A percentile compares a stretch with the other conserved stretches of the same genome.
Evolutionary conservation across 1,284 basidiomycete species (phyloP).

Genomic region (Microbotryomycetes sp.): DNA sequence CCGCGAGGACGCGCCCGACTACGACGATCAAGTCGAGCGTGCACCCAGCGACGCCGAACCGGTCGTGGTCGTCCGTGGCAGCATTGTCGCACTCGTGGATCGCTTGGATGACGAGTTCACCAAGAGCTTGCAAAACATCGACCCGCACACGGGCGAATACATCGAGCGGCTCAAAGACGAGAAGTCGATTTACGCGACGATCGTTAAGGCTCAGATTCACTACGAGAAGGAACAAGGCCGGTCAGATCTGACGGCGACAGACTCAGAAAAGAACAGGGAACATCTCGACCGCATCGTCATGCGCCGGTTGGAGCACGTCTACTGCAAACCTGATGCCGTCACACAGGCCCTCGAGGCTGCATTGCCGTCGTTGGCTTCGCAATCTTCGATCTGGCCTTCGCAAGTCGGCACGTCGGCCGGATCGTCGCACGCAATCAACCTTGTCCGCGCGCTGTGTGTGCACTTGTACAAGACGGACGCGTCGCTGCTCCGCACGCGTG

Average conservation of each 20-base stretch:
- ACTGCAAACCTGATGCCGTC: slow-evolving; percentile 95
- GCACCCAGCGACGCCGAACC: slow-evolving; percentile 61
- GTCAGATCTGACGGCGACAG: not conserved
- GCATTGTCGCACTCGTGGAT: slow-evolving; percentile 90
- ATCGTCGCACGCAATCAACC: slow-evolving; percentile 55
- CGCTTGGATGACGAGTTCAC: slow-evolving; percentile 98
- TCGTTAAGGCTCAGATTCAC: slow-evolving; percentile 82
- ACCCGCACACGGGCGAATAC: slow-evolving; percentile 97
- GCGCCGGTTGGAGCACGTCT: slow-evolving; percentile 94
- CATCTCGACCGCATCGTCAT: slow-evolving; percentile 77
- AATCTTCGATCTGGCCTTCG: slow-evolving; percentile 36
- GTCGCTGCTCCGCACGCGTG: slow-evolving; percentile 78
- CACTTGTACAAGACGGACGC: slow-evolving; percentile 89
- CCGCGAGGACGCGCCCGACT: slow-evolving; percentile 75
- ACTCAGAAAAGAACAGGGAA: slow-evolving; percentile 40
- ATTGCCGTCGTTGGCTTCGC: slow-evolving; percentile 42
- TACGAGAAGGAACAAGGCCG: slow-evolving; percentile 62
- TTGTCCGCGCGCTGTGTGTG: slow-evolving; percentile 84
- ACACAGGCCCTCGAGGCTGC: slow-evolving; percentile 77
- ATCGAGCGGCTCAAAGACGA: slow-evolving; percentile 93
- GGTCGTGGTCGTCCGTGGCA: slow-evolving; percentile 73
- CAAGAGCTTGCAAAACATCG: slow-evolving; percentile 93
- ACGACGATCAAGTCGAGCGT: slow-evolving; percentile 85
- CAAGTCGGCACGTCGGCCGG: slow-evolving; percentile 43
- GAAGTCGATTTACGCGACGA: slow-evolving; percentile 85